Conservation (phyloP, 2,329 filamentous ascomycete genomes). For the Pyrenophora teres region DNA sequence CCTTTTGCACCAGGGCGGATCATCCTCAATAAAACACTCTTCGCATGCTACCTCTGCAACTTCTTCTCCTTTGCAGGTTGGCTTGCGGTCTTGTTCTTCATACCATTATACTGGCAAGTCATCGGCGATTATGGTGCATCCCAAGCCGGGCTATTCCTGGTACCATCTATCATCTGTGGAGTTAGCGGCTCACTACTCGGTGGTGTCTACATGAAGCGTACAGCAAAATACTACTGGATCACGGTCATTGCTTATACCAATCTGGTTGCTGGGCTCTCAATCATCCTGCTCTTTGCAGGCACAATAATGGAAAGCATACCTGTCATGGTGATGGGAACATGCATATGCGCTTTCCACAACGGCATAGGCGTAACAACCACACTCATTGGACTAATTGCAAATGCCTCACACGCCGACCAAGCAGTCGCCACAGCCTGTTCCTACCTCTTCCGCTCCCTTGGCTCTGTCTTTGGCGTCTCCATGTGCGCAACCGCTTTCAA, state of each 20-base stretch:
- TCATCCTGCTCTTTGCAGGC: constrained; percentile 64
- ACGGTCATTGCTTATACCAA: constrained; percentile 63
- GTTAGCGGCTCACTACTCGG: constrained; percentile 68
- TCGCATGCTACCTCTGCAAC: constrained; percentile 72
- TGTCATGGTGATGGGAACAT: constrained; percentile 63
- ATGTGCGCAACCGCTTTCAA: constrained; percentile 74
- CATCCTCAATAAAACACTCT: constrained; percentile 68
- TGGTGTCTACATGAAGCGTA: constrained; percentile 70
- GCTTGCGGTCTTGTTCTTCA: constrained; percentile 68
- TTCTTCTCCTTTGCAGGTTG: constrained; percentile 70
- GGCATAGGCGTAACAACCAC: constrained; percentile 71
- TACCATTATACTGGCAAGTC: constrained; percentile 80
- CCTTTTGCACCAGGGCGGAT: constrained; percentile 77
- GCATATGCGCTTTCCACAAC: constrained; percentile 59
- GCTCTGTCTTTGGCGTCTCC: constrained; percentile 68
- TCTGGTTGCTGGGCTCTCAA: constrained; percentile 59
- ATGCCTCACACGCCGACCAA: constrained; percentile 68
- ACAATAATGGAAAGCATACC: constrained; percentile 54
- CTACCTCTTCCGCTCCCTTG: constrained; percentile 79
- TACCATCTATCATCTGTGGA: constrained; percentile 67
- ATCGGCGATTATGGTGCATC: constrained; percentile 68
- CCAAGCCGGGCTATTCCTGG: constrained; percentile 65
- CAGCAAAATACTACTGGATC: constrained; percentile 72
- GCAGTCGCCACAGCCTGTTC: constrained; percentile 78
- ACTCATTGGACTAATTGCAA: constrained; percentile 72